phyloP scores from a whole-genome alignment of 495 filamentous ascomycete species.

The Sporormia fimetaria region DNA sequence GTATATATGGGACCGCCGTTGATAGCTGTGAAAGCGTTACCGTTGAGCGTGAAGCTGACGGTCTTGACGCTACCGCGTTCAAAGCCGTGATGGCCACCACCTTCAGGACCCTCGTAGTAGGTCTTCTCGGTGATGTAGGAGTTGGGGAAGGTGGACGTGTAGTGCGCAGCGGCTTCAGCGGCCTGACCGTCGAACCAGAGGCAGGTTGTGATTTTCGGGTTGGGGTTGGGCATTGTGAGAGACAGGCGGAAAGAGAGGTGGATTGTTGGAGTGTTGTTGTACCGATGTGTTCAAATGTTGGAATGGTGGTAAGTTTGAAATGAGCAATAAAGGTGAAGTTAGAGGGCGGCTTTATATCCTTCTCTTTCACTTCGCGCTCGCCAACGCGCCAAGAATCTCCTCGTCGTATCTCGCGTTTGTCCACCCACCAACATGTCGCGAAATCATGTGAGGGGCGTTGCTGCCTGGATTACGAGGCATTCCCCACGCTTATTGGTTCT shows the following conservation, averaged over 20 bases:
- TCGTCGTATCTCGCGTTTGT: constrained; percentile 1
- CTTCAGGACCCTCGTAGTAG: constrained; percentile 15
- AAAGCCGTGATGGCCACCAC: constrained; percentile 23
- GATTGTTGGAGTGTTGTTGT: background rate
- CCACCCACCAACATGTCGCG: constrained; percentile 8
- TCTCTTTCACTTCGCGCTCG: too few relatives aligned
- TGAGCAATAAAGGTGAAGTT: too few relatives aligned
- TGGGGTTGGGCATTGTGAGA: background rate
- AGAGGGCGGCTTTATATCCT: too few relatives aligned
- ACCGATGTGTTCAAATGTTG: too few relatives aligned
- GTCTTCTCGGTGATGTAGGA: constrained; percentile 14
- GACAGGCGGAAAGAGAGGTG: too few relatives aligned
- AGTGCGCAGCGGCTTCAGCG: constrained; percentile 32
- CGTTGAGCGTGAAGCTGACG: constrained; percentile 30
- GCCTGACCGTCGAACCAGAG: constrained; percentile 37
- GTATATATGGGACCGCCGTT: constrained; percentile 34
- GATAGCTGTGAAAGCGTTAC: constrained; percentile 31
- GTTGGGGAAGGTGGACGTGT: constrained; percentile 31
- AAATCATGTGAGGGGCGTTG: constrained; percentile 12
- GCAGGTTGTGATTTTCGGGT: constrained; percentile 25
- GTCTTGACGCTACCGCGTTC: constrained; percentile 26
- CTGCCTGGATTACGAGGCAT: constrained; percentile 9
- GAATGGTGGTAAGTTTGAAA: too few relatives aligned
- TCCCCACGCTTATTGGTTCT: too few relatives aligned
- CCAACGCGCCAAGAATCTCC: too few relatives aligned